Percentiles rank a stretch among this genome's conserved stretches.
Evolutionary conservation across 129 eudicot genomes (phyloP).

Genomic region (Artemisia argyi): DNA sequence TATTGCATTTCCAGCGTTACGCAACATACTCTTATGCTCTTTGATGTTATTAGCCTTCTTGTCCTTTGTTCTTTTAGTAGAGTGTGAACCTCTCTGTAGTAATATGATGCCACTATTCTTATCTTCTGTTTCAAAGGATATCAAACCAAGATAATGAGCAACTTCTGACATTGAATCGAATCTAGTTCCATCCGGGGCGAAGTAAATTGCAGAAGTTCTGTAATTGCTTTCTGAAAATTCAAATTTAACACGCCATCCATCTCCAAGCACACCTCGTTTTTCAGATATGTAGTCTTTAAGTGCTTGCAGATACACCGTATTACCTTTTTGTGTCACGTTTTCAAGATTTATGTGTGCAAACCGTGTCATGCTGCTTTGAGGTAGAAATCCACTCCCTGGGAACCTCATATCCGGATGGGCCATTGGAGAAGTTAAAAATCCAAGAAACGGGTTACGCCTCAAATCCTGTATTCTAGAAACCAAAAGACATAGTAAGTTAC

Average conservation of each 20-base stretch:
- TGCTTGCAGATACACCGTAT: conserved; percentile 42
- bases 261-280: conserved; percentile 44
- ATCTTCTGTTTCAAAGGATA: conserved; percentile 28
- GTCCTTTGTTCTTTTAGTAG: conserved; percentile 43
- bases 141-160: conserved; percentile 52
- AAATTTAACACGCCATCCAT: conserved; percentile 60
- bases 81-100: conserved; percentile 27
- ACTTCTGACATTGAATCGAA: conserved; percentile 59
- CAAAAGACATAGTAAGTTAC: conserved; percentile 2
- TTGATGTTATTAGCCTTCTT: conserved; percentile 19
- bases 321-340: conserved; percentile 37
- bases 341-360: conserved; percentile 31
- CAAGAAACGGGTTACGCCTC: conserved; percentile 31
- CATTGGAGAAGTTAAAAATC: conserved; percentile 34
- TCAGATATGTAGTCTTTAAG: conserved; percentile 51
- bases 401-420: conserved; percentile 37
- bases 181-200: conserved; percentile 55
- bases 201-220: conserved; percentile 48
- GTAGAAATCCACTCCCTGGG: conserved; percentile 33
- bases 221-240: conserved; percentile 33
- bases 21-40: conserved; percentile 21
- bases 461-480: conserved; percentile 50
- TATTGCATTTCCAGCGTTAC: conserved; percentile 12
- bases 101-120: conserved; percentile 25
- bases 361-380: conserved; percentile 40